Evolutionary conservation across 139 green algal species (phyloP).

Genomic region (Tetraselmis chui): DNA sequence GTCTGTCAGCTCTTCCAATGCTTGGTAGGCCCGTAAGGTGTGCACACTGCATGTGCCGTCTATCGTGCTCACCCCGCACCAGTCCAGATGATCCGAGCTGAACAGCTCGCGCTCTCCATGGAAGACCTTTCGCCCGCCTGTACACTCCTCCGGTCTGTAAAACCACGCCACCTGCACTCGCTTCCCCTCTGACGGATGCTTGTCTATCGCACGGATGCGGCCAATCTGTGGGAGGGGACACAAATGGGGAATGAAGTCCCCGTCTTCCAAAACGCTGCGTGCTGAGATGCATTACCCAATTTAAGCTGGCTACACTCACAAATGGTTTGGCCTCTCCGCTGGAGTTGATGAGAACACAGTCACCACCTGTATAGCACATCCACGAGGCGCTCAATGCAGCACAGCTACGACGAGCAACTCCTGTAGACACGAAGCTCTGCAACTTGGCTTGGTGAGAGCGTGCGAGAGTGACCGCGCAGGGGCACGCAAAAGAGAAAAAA

Average conservation of each 20-base stretch:
- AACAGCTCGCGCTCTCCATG: slow-evolving; percentile 78
- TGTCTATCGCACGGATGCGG: neutral
- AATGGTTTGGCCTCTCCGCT: too few species aligned
- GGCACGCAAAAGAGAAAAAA: too few species aligned
- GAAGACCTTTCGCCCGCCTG: slow-evolving; percentile 59
- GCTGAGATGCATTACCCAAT: neutral
- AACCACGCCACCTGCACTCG: slow-evolving; percentile 58
- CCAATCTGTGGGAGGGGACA: neutral
- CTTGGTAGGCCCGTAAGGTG: slow-evolving; percentile 50
- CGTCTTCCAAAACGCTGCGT: neutral
- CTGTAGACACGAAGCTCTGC: too few species aligned
- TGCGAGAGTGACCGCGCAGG: too few species aligned
- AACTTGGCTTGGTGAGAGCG: too few species aligned
- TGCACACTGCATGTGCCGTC: slow-evolving; percentile 50
- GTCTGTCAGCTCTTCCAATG: slow-evolving; percentile 29
- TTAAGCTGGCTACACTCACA: too few species aligned
- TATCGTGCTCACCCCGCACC: slow-evolving; percentile 37
- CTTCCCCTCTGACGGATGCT: neutral
- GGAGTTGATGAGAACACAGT: neutral
- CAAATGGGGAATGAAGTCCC: neutral
- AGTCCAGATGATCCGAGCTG: slow-evolving; percentile 51
- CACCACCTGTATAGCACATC: neutral
- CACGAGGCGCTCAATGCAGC: too few species aligned
- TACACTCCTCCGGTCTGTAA: slow-evolving; percentile 72
- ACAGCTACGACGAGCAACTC: too few species aligned